Evolutionary conservation across 2,329 filamentous ascomycete species (phyloP).

Genomic region (Apiospora koreana): DNA sequence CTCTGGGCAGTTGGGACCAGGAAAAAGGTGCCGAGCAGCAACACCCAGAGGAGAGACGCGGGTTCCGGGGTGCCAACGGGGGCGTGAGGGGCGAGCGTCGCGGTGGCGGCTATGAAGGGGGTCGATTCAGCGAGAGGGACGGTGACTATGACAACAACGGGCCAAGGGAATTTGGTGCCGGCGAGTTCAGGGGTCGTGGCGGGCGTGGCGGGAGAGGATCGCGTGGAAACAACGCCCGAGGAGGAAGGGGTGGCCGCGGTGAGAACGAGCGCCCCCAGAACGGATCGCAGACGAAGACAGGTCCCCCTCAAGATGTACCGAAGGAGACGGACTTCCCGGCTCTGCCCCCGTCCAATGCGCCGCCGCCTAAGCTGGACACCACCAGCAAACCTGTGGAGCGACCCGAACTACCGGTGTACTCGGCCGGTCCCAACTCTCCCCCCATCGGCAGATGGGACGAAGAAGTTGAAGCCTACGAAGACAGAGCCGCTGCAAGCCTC

Average conservation of each 20-base stretch:
- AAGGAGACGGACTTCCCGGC: slow-evolving; percentile 42
- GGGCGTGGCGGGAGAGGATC: slow-evolving; percentile 34
- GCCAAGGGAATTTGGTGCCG: slow-evolving; percentile 28
- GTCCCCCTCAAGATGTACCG: slow-evolving; percentile 31
- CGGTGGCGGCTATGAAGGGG: slow-evolving; percentile 41
- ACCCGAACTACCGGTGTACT: slow-evolving; percentile 24
- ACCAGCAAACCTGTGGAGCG: slow-evolving; percentile 15
- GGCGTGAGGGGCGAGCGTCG: slow-evolving; percentile 41
- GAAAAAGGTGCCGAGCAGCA: slow-evolving; percentile 48
- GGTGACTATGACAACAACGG: slow-evolving; percentile 28
- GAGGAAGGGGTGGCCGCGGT: slow-evolving; percentile 33
- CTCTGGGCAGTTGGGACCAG: slow-evolving; percentile 61
- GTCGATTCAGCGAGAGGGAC: slow-evolving; percentile 41
- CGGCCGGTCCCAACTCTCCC: slow-evolving; percentile 35
- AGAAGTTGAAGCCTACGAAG: slow-evolving; percentile 56
- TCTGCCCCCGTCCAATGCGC: slow-evolving; percentile 30
- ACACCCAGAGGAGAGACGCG: slow-evolving; percentile 42
- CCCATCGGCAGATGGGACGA: slow-evolving; percentile 56
- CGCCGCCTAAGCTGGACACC: slow-evolving; percentile 30
- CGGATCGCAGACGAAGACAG: slow-evolving; percentile 19
- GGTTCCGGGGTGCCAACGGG: slow-evolving; percentile 42
- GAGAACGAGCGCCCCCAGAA: slow-evolving; percentile 25
- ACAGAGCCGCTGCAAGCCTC: slow-evolving; percentile 19
- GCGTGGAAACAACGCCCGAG: slow-evolving; percentile 24
- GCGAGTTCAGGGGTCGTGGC: slow-evolving; percentile 36